Base-by-base conservation (phyloP, 164 flowering plant species). In the Berberis thunbergii region DNA sequence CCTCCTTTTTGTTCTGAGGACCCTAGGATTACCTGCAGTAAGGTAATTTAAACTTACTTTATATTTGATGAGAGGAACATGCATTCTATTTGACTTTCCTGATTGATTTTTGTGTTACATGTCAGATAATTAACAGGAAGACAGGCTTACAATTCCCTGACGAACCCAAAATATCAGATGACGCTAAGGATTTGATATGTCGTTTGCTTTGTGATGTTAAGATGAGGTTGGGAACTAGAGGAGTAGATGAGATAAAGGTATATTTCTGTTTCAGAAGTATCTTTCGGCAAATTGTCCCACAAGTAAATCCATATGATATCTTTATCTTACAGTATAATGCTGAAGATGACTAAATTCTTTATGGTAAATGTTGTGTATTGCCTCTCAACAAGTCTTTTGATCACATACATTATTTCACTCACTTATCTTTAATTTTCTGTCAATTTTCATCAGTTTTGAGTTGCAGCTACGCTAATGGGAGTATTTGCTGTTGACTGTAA, bases 1-100 rank as follows among this genome's bases (percentile, higher is more conserved):
- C 95, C 97, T 69, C 97, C 97, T 58, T 91, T 88, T 72, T 91
- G 89, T 71, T 86, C 95, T 59, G 95, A 90, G 57, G 97, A 90
- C 77, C 91, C 89, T 40, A 79, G 89, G 71, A 79, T 86, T 11
- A 81, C 97, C 55, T 90, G 92, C 74, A 89, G 91, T 67, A 90
- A 90, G 92, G 97, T 90, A 70, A 53, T 39, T 61, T 11, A 6
- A 45, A 54, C n/a, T 54, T 45, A 10, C 54, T 61, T 38, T 43
- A 44, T 52, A 12, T 50, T 52, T 62, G 3, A 38, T 38, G n/a
- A 52, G 54, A 52, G 10, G n/a, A 10, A 26, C n/a, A 4, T 9
- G 26, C 1, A 10, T 7, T 52, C 50, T 11, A 48, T 12, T 52
- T 10, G 8, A 52, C 1, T 9, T 11, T 3, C 1, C 1, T 7